phyloP scores from a whole-genome alignment of 148 eudicot species.

The Arbutus unedo region DNA sequence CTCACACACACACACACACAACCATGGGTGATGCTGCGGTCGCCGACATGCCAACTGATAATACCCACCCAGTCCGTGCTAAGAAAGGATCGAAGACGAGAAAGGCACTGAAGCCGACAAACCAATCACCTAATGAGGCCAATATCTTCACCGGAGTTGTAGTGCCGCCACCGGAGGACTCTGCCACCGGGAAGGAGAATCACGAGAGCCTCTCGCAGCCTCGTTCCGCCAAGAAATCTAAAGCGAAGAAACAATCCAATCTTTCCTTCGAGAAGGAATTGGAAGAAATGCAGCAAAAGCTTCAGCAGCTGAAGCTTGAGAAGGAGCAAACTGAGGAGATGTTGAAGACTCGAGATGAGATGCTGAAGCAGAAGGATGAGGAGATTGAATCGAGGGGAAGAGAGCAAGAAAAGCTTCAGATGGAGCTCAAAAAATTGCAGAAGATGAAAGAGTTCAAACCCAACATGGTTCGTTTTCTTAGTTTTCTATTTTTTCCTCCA shows the following conservation, averaged over 20 bases:
- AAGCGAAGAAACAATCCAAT: conserved; percentile 33
- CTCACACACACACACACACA: conserved; percentile 18
- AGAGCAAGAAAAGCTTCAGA: conserved; percentile 62
- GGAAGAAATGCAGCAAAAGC: conserved; percentile 78
- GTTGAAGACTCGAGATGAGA: conserved; percentile 71
- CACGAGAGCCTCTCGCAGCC: conserved; percentile 44
- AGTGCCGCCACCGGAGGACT: conserved; percentile 12
- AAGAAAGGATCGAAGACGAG: conserved; percentile 55
- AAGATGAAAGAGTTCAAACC: conserved; percentile 92
- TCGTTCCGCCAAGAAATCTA: conserved; percentile 43
- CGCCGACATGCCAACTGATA: conserved; percentile 20
- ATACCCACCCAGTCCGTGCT: conserved; percentile 28
- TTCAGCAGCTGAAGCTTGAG: conserved; percentile 71
- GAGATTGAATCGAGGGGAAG: conserved; percentile 39
- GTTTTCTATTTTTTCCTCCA: not conserved
- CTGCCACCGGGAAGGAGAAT: conserved; percentile 58
- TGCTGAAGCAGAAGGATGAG: conserved; percentile 62
- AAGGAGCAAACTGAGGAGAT: conserved; percentile 74
- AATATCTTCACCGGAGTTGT: conserved; percentile 34
- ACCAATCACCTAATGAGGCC: conserved; percentile 48
- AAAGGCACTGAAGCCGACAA: conserved; percentile 63
- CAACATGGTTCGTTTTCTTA: conserved; percentile 46
- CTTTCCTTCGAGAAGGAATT: conserved; percentile 56
- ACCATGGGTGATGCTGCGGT: conserved; percentile 42
- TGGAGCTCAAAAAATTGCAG: conserved; percentile 80